Base-by-base conservation (phyloP, 192 early-diverging fungal species). In the Mortierella alpina region DNA sequence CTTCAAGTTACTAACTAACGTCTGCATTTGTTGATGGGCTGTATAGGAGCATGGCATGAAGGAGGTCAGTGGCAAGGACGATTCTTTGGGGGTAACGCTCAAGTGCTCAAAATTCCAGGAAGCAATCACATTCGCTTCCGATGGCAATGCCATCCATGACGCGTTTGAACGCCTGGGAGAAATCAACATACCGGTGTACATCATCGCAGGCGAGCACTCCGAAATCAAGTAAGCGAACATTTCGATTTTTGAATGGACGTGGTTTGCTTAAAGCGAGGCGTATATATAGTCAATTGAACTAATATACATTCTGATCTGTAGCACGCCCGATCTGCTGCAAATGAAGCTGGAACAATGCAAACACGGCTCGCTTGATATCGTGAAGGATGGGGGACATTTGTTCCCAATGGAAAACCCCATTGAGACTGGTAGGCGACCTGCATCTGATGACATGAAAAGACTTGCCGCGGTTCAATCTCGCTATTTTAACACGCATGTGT, bases 101-200 rank as follows among this genome's bases (percentile, higher is more conserved):
- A 86, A 88, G 68, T 74, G 80, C 14, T 69, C 76, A 6, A 84
- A 76, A 59, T 73, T 81, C 41, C 84, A 85, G 55, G 85, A 88
- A 80, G 82, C 79, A 8, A 82, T 84, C 72, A 84, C 84, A 42
- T 51, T 49, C 59, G 63, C 46, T 31, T 46, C 66, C 56, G 52
- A 60, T 9, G 64, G 66, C 39, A 72, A 69, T 18, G 55, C 58
- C 18, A 54, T 67, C 6, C 39, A 47, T 42, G 74, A 74, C 54
- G 67, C 83, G 6, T 84, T 73, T 59, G 39, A 76, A n/a, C 52
- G 72, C 1, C 56, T 88, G 40, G 42, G 42, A 8, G 67, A 68
- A 31, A 42, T 88, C 1, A 17, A 59, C 13, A 73, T 84, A 42
- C 87, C 87, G 18, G 57, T 84, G 15, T 80, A 84, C 15, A 74